Evolutionary conservation across 2,329 filamentous ascomycete genomes (phyloP).

Genomic region (Penicillium aurantiogriseum): DNA sequence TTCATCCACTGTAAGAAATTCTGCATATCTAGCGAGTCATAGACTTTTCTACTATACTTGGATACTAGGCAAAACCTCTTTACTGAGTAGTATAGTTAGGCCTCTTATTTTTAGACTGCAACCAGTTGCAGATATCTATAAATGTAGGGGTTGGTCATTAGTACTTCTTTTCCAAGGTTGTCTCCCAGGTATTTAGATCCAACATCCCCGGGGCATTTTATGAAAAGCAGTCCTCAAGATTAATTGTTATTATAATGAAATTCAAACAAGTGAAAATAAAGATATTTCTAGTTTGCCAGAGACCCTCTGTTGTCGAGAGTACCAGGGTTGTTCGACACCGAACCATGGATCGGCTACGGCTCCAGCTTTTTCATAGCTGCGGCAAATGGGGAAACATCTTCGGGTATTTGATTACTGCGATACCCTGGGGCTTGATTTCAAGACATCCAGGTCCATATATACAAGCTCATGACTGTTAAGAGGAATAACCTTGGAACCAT

Average conservation of each 20-base stretch:
- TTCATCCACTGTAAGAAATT: background rate
- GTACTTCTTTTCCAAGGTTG: background rate
- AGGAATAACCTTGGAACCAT: background rate
- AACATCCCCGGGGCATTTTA: too few relatives aligned
- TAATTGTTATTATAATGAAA: too few relatives aligned
- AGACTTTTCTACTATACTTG: background rate
- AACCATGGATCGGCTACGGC: slow-evolving; percentile 9
- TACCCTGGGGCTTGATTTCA: background rate
- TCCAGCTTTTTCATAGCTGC: background rate
- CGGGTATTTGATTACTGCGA: background rate
- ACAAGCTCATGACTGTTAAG: background rate
- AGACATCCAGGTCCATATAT: background rate
- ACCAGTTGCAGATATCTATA: background rate
- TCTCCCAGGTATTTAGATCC: too few relatives aligned
- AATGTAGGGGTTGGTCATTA: background rate
- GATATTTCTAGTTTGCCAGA: background rate
- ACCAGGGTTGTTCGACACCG: background rate
- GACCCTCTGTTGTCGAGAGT: background rate
- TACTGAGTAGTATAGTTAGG: background rate
- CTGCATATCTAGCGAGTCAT: background rate
- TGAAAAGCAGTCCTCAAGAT: background rate
- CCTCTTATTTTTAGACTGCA: background rate
- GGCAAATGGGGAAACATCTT: too few relatives aligned
- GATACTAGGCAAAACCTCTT: too few relatives aligned
- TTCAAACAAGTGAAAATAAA: background rate